These are phyloP conservation scores for Fusarium sp. DNA, from an alignment of 2,329 filamentous ascomycete genomes.

Conservation along the genomic window DNA sequence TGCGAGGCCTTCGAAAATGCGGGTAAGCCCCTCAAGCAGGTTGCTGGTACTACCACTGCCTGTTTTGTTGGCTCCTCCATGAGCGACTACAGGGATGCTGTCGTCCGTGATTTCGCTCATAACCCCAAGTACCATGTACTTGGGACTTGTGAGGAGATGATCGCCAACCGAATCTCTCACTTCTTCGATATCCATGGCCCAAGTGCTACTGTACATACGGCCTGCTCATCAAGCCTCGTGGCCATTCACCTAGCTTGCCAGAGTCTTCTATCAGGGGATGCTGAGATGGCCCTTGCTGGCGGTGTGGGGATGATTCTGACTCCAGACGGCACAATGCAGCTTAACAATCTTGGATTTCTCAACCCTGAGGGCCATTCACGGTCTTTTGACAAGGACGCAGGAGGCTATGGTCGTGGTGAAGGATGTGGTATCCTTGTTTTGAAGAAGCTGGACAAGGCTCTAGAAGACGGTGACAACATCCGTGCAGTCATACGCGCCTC, in stretches of 20 bases:
- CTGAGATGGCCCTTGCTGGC: background rate
- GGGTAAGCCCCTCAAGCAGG: conserved; percentile 1
- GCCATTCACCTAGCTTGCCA: background rate
- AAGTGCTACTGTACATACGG: background rate
- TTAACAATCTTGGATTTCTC: background rate
- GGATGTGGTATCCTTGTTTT: background rate
- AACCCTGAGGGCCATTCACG: background rate
- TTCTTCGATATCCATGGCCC: background rate
- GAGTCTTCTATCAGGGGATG: background rate
- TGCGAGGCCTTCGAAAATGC: conserved; percentile 8
- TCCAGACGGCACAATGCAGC: background rate
- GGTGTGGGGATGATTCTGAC: background rate
- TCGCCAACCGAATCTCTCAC: conserved; percentile 1
- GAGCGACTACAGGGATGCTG: background rate
- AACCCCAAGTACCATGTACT: background rate
- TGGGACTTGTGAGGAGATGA: background rate
- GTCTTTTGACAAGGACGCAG: background rate
- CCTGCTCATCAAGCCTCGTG: background rate
- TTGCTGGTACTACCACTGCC: background rate
- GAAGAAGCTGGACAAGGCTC: background rate
- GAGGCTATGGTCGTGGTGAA: background rate
- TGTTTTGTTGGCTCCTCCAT: background rate
- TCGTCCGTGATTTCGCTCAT: background rate
- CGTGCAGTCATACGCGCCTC: background rate
- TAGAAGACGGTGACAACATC: background rate